A percentile compares a stretch with the other conserved stretches of the same genome.
These are phyloP conservation scores for Pseudogymnoascus sp. DNA, from an alignment of 2,329 filamentous ascomycete genomes.

Conservation along the genomic window DNA sequence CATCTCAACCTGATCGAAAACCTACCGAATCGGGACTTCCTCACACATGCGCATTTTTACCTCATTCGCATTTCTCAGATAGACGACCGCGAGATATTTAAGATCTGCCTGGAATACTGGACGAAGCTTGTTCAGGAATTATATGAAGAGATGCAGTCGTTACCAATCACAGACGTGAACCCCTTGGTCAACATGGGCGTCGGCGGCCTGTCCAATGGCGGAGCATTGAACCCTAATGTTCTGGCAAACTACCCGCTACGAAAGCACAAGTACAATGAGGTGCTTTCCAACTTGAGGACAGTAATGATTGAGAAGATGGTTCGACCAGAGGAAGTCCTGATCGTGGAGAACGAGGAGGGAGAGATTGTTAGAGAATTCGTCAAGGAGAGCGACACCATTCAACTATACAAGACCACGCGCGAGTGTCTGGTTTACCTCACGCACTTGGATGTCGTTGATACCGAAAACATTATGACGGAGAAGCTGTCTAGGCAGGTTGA, in stretches of 20 bases:
- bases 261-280: conserved; percentile 96
- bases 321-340: conserved; percentile 89
- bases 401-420: conserved; percentile 97
- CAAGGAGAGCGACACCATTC: conserved; percentile 98
- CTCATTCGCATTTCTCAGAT: conserved; percentile 97
- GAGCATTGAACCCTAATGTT: conserved; percentile 76
- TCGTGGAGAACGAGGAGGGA: conserved; percentile 99
- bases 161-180: conserved; percentile 88
- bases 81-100: conserved; percentile 97
- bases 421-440: conserved; percentile 97
- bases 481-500: conserved; percentile 95
- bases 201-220: conserved; percentile 63
- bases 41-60: conserved; percentile 95
- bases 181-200: conserved; percentile 75
- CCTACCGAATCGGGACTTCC: conserved; percentile 86
- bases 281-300: conserved; percentile 84
- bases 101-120: conserved; percentile 99
- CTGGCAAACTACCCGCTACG: conserved; percentile 85
- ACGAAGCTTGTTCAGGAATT: conserved; percentile 95
- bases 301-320: conserved; percentile 99
- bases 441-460: conserved; percentile 93
- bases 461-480: conserved; percentile 98
- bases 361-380: conserved; percentile 99
- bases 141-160: conserved; percentile 97
- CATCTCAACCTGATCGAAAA: conserved; percentile 92